Evolutionary conservation across 2,329 filamentous ascomycete species (phyloP), one percentile per base, ranked within the genome.

Genomic region (Emmonsiellopsis sp.): DNA sequence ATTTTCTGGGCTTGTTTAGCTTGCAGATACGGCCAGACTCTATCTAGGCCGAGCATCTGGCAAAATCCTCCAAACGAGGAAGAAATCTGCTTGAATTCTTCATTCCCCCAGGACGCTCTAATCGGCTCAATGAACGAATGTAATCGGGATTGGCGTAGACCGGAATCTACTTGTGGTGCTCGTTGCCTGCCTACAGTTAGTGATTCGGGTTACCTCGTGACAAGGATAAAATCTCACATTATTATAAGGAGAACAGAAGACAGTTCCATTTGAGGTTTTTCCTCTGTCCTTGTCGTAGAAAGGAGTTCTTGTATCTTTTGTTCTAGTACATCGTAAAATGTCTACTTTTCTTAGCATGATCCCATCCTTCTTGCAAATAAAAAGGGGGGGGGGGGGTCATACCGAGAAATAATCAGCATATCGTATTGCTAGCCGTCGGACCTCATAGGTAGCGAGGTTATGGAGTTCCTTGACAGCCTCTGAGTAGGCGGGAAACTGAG

Each of bases 231-330:
- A 26, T 26, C 77, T 65, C 73, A 86, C 81, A 93, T 85, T 57
- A 98, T 93, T 55, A 95, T 93, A 67, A 98, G 94, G 0, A 97
- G 77, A 58, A 97, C 92, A 8, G 90, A 92, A 61, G 84, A 87
- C 63, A 94, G 91, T 1, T 91, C 89, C 64, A 93, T 85, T 54
- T 88, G 83, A 34, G 91, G 82, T 64, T 91, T 89, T 62, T 92
- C 86, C 63, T 96, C 92, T 32, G 87, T 73, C 52, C 80, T 79
- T 32, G 86, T 82, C 47, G 57, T 83, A 77, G 65, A 87, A 79
- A 75, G 95, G 84, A 67, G 71, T 56, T 92, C 86, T 55, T 86
- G 85, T 55, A 97, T 85, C 64, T 89, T 89, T 38, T 78, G 79
- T 67, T 95, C 88, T 31, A 98, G 81, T 61, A 93, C 83, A 54